These are phyloP conservation scores for Fusarium nanum DNA, from an alignment of 2,329 filamentous ascomycete species.

Conservation along the genomic window DNA sequence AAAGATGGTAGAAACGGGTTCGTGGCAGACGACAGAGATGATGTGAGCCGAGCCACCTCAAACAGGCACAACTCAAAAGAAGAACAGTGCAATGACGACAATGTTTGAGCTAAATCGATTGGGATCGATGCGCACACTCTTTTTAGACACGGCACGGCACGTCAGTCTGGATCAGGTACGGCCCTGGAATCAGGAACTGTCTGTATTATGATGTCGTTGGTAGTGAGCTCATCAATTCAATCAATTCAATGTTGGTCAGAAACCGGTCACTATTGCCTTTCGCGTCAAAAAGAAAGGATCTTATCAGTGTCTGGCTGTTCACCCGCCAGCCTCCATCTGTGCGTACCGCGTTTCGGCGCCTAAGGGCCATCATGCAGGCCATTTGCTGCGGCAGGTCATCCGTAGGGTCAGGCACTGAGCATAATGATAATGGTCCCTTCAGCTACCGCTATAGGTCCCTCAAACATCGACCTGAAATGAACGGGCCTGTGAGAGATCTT, in stretches of 20 bases:
- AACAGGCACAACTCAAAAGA: conserved; percentile 7
- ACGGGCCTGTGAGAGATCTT: conserved; percentile 41
- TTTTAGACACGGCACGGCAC: conserved; percentile 30
- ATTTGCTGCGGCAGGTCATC: conserved; percentile 11
- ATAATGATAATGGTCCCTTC: conserved; percentile 28
- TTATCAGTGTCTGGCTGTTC: neutral
- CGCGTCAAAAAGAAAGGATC: conserved; percentile 5
- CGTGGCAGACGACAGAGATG: conserved; percentile 20
- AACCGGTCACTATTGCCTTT: neutral
- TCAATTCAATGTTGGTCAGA: neutral
- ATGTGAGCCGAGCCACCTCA: conserved; percentile 21
- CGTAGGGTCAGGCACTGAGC: conserved; percentile 17
- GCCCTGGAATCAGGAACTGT: neutral
- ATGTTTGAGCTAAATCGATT: conserved; percentile 31
- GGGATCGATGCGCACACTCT: conserved; percentile 21
- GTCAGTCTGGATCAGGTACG: conserved; percentile 17
- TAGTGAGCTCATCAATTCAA: neutral
- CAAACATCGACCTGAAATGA: conserved; percentile 18
- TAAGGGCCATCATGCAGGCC: conserved; percentile 19
- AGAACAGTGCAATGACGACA: conserved; percentile 26
- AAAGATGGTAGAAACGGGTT: conserved; percentile 7
- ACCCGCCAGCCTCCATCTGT: conserved; percentile 21
- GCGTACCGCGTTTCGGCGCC: conserved; percentile 21
- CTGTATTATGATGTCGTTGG: neutral
- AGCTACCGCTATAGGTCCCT: conserved; percentile 31